Evolutionary conservation across 768 basidiomycete genomes (phyloP).

Genomic region (Clitopilus hobsonii): DNA sequence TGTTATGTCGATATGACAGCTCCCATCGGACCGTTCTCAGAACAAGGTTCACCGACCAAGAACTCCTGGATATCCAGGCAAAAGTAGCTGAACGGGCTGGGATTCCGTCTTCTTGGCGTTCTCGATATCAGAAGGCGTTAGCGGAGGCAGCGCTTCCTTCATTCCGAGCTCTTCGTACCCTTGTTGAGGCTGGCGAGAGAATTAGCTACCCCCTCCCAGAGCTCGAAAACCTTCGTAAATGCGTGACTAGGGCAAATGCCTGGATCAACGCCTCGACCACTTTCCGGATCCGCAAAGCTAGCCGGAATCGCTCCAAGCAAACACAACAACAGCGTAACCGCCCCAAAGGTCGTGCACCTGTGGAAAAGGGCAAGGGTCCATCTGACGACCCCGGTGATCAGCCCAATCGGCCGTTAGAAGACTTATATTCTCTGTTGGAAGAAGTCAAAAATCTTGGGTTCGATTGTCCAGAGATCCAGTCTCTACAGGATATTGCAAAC

Average conservation of each 20-base stretch:
- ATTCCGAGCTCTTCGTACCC: slow-evolving; percentile 71
- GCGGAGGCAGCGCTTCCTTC: slow-evolving; percentile 66
- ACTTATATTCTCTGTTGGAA: slow-evolving; percentile 61
- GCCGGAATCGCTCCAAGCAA: slow-evolving; percentile 63
- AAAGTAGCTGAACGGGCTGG: slow-evolving; percentile 69
- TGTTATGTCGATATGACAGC: slow-evolving; percentile 51
- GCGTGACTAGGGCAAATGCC: slow-evolving; percentile 75
- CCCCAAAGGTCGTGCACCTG: slow-evolving; percentile 49
- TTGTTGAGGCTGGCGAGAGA: slow-evolving; percentile 87
- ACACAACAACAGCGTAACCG: slow-evolving; percentile 16
- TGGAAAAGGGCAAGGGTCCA: slow-evolving; percentile 26
- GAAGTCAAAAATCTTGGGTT: slow-evolving; percentile 82
- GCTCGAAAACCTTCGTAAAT: slow-evolving; percentile 66
- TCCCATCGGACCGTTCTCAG: slow-evolving; percentile 55
- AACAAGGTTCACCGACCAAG: slow-evolving; percentile 77
- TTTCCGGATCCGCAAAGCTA: slow-evolving; percentile 76
- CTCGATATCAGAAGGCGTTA: slow-evolving; percentile 63
- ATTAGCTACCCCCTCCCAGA: slow-evolving; percentile 75
- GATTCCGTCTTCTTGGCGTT: slow-evolving; percentile 71
- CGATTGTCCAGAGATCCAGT: slow-evolving; percentile 70
- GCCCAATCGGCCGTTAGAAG: slow-evolving; percentile 67
- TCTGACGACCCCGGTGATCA: slow-evolving; percentile 59
- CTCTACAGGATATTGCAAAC: slow-evolving; percentile 47
- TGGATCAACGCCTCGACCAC: slow-evolving; percentile 86
- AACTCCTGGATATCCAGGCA: slow-evolving; percentile 61